Conservation (phyloP, 345 rosid species). For the Hibiscus syriacus region DNA sequence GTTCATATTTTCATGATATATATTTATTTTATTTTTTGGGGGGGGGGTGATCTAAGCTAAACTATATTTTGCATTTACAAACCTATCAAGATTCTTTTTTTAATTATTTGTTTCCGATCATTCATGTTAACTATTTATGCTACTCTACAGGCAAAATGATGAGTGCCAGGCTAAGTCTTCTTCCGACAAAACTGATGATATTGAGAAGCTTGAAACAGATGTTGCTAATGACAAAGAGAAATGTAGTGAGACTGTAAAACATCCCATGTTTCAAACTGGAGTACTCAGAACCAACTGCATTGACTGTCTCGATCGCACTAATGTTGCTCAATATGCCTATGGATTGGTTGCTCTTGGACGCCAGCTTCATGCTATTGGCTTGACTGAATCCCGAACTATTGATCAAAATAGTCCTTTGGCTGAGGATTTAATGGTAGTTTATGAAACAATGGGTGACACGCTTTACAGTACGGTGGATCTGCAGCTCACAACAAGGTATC, state of each 20-base stretch:
- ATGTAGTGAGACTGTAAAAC: constrained; percentile 25
- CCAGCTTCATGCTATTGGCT: constrained; percentile 64
- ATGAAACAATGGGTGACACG: constrained; percentile 96
- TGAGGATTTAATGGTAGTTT: constrained; percentile 61
- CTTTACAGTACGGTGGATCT: constrained; percentile 93
- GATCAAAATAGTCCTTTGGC: constrained; percentile 72
- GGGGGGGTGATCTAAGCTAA: too few relatives aligned
- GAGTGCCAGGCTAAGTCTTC: constrained; percentile 18
- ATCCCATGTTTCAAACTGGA: constrained; percentile 62
- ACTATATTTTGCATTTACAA: background rate
- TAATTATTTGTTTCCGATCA: too few relatives aligned
- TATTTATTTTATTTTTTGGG: too few relatives aligned
- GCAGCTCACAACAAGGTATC: too few relatives aligned
- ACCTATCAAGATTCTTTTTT: too few relatives aligned
- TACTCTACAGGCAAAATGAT: constrained; percentile 34
- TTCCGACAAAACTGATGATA: constrained; percentile 24
- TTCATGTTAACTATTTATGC: background rate
- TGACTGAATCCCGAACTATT: constrained; percentile 37
- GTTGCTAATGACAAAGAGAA: constrained; percentile 15
- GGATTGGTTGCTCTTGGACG: constrained; percentile 78
- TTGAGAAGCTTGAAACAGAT: constrained; percentile 22
- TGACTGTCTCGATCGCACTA: constrained; percentile 93
- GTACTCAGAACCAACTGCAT: constrained; percentile 93
- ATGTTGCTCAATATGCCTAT: constrained; percentile 88
- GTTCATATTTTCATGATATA: background rate